These are phyloP conservation scores for Trichoderma sp. DNA, from an alignment of 2,329 filamentous ascomycete genomes.

Conservation along the genomic window DNA sequence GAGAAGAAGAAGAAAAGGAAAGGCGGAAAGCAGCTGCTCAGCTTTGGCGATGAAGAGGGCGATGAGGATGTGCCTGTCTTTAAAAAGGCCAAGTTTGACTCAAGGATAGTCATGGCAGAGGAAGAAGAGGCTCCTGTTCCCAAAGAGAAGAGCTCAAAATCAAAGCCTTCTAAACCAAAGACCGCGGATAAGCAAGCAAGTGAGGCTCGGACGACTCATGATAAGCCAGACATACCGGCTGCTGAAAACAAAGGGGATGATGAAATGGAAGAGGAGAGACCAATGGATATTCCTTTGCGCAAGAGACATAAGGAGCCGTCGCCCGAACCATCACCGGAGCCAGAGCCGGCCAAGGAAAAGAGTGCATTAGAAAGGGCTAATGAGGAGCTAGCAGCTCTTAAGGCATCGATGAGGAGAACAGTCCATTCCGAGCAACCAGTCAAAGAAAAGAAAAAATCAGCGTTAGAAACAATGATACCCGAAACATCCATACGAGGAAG, in stretches of 20 bases:
- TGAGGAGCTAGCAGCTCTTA: slow-evolving; percentile 78
- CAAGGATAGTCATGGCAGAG: slow-evolving; percentile 69
- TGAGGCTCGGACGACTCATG: not conserved
- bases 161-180: slow-evolving; percentile 39
- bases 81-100: slow-evolving; percentile 81
- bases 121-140: slow-evolving; percentile 38
- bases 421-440: slow-evolving; percentile 52
- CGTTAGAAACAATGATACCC: slow-evolving; percentile 75
- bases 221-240: slow-evolving; percentile 10
- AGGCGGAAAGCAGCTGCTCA: slow-evolving; percentile 74
- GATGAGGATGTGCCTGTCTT: slow-evolving; percentile 57
- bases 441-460: slow-evolving; percentile 65
- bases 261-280: not conserved
- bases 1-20: slow-evolving; percentile 73
- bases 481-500: slow-evolving; percentile 70
- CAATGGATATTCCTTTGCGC: not conserved
- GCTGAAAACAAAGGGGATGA: not conserved
- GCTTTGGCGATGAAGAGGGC: slow-evolving; percentile 74
- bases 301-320: slow-evolving; percentile 29
- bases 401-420: slow-evolving; percentile 78
- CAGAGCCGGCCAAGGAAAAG: slow-evolving; percentile 48
- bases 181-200: slow-evolving; percentile 31
- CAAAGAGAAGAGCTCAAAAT: slow-evolving; percentile 35
- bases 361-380: slow-evolving; percentile 70
- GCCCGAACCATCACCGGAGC: slow-evolving; percentile 35